Base-by-base conservation (phyloP, 1,139 yeast genomes). In the Candida sanyaensis region DNA sequence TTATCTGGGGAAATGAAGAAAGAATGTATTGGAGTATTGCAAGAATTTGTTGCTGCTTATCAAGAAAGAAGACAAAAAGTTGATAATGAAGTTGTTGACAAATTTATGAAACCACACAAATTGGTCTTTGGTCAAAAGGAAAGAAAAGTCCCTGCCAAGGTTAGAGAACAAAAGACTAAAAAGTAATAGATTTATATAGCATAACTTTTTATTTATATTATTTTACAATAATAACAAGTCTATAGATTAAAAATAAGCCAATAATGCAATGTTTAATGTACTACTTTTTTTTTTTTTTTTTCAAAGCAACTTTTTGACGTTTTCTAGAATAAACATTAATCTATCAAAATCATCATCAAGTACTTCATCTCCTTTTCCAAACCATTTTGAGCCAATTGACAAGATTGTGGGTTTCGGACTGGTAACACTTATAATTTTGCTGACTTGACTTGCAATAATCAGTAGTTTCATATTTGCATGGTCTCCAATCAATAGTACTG, bases 1-100 rank as follows among this genome's bases (percentile, higher is more conserved):
- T 75, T 92, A 60, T 88, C 96, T 37, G 97, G 98, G 53, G 98
- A 95, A 69, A 81, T 95, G 86, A 95, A 95, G 78, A 85, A 88
- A 60, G 78, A 83, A 55, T 90, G 97, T 69, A 89, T 89, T 61
- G 85, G 83, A 48, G 83, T 84, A 24, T 76, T 95, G 59, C 95
- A 88, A 66, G 81, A 81, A 55, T 88, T 87, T 63, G 95, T 93
- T 29, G 78, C 75, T 45, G 86, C 69, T 29, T 95, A 91, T 79
- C 99, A 95, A 73, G 88, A 77, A 48, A 80, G 83, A 62, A 84
- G 97, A 66, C 75, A 80, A 36, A 66, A 71, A 49, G 83, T 93
- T 45, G 82, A 85, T 54, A 86, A 87, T 45, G 84, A 73, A n/a
- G 69, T 73, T n/a, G 74, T 91, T 47, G 81, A 80, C 45, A 65